These are phyloP conservation scores for Neofusicoccum laricinum DNA, from an alignment of 2,329 filamentous ascomycete species.

Conservation along the genomic window DNA sequence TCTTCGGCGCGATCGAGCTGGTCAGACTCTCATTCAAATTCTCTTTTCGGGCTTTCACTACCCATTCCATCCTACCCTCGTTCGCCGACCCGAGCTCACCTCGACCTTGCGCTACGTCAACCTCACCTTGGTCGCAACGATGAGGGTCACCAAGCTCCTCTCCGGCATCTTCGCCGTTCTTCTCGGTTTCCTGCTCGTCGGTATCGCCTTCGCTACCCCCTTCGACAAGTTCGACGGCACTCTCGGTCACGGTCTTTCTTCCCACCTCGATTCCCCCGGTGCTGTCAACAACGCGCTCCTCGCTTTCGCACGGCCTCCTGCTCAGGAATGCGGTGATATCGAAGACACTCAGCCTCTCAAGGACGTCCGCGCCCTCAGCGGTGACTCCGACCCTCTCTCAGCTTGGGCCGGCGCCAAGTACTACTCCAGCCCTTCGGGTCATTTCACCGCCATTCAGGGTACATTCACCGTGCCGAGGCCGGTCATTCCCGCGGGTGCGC, in stretches of 20 bases:
- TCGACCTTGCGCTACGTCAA: background rate
- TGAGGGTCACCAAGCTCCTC: conserved; percentile 41
- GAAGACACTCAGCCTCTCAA: conserved; percentile 34
- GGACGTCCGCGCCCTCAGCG: conserved; percentile 12
- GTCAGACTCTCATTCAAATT: background rate
- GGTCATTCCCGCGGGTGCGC: conserved; percentile 29
- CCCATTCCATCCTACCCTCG: background rate
- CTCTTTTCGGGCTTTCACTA: background rate
- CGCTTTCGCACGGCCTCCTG: too few relatives aligned
- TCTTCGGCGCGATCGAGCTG: background rate
- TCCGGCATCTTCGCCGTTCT: conserved; percentile 30
- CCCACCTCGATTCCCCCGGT: conserved; percentile 45
- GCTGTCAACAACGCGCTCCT: conserved; percentile 38
- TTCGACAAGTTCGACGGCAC: conserved; percentile 36
- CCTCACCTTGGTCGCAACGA: background rate
- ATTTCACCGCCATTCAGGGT: conserved; percentile 52
- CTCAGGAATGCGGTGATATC: background rate
- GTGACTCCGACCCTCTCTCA: too few relatives aligned
- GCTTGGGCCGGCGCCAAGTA: conserved; percentile 58
- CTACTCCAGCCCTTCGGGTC: conserved; percentile 34
- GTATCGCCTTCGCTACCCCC: conserved; percentile 22
- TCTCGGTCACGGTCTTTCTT: conserved; percentile 37
- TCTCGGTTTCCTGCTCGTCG: conserved; percentile 19
- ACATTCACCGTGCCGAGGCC: conserved; percentile 55
- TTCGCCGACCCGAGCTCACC: background rate